Evolutionary conservation across 176 grass and related monocot genomes (phyloP).

Genomic region (Dactylis glomerata): DNA sequence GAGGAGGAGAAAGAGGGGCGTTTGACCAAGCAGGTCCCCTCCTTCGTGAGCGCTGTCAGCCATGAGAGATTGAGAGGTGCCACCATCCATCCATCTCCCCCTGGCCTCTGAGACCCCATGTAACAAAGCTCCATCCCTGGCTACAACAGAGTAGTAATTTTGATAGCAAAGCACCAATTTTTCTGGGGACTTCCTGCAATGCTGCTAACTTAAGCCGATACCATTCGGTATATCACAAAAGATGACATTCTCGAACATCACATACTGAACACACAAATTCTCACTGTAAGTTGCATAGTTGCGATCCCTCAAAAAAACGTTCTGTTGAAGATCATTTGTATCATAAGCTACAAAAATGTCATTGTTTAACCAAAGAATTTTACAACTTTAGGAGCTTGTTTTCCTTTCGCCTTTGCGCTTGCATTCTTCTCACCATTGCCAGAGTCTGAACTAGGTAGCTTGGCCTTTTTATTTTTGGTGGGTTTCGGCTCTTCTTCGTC

Average conservation of each 20-base stretch:
- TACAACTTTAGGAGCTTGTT: slow-evolving; percentile 73
- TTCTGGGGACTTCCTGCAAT: not conserved
- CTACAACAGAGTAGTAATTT: not conserved
- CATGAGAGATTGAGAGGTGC: not conserved
- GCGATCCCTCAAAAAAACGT: not conserved
- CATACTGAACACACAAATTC: not conserved
- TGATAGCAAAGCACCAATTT: not conserved
- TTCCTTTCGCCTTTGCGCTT: slow-evolving; percentile 44
- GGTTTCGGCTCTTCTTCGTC: slow-evolving; percentile 50
- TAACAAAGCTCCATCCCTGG: not conserved
- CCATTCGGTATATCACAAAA: not conserved
- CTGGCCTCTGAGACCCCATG: not conserved
- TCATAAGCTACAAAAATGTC: not conserved
- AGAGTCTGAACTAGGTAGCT: slow-evolving; percentile 27
- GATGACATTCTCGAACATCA: not conserved
- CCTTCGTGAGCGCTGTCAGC: not conserved
- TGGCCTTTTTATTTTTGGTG: slow-evolving; percentile 32
- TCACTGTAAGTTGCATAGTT: slow-evolving; percentile 15
- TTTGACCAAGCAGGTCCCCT: slow-evolving; percentile 43
- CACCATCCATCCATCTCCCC: not conserved
- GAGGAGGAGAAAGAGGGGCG: not conserved
- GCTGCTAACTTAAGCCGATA: too few relatives aligned
- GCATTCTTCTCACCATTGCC: slow-evolving; percentile 34
- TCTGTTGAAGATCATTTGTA: not conserved
- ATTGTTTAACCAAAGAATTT: slow-evolving; percentile 69